These are phyloP conservation scores for Vairimorpha ceranae DNA, from an alignment of 371 early-diverging fungal species.

Conservation along the genomic window DNA sequence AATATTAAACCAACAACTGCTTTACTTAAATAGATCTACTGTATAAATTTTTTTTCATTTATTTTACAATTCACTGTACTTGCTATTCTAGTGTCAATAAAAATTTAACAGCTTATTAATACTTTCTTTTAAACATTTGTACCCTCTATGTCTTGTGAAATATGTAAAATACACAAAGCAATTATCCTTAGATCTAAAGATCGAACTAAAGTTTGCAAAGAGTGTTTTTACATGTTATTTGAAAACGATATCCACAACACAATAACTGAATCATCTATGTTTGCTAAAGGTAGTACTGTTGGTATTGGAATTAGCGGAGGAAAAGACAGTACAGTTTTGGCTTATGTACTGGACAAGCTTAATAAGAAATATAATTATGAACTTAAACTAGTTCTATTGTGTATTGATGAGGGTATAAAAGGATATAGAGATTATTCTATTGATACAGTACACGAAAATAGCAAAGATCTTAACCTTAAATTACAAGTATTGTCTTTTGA, in stretches of 20 bases:
- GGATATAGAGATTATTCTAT: conserved; percentile 96
- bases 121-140: background rate
- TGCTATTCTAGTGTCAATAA: no score
- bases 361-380: conserved; percentile 88
- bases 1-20: no score
- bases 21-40: no score
- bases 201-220: conserved; percentile 76
- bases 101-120: no score
- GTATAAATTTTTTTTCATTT: no score
- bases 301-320: conserved; percentile 96
- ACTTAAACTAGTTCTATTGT: conserved; percentile 77
- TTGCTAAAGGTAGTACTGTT: conserved; percentile 76
- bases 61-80: no score
- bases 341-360: conserved; percentile 81
- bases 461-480: conserved; percentile 80
- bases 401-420: conserved; percentile 97
- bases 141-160: conserved; percentile 60
- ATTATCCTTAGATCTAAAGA: conserved; percentile 84
- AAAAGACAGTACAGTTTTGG: conserved; percentile 96
- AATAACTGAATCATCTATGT: conserved; percentile 73
- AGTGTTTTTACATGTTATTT: conserved; percentile 83
- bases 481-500: conserved; percentile 83
- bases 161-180: conserved; percentile 66
- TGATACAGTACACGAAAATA: conserved; percentile 88
- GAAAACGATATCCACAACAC: conserved; percentile 92